Base-by-base conservation (phyloP, 192 early-diverging fungal genomes). In the Jimgerdemannia lactiflua region DNA sequence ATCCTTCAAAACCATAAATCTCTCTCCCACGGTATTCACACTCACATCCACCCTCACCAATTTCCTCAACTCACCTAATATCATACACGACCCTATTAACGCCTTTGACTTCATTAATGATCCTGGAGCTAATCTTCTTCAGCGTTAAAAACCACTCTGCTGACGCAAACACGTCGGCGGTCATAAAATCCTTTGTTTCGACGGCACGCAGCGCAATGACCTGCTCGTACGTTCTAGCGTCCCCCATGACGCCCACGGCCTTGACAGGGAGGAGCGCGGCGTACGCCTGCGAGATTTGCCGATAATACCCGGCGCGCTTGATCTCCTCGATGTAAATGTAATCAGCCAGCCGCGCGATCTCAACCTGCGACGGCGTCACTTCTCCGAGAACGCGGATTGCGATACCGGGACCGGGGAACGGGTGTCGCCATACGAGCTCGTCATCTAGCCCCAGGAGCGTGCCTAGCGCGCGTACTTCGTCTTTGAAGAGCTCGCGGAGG, bases 261-360 rank as follows among this genome's bases (percentile, higher is more conserved):
- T 94, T 93, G 59, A 99, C 91, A 9, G 96, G 96, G 65, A 99
- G 84, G 39, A 99, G 85, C 14, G 96, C 96, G 73, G 96, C 96
- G 82, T 98, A 99, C 10, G 98, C 98, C 88, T 99, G 98, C 42
- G 96, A 93, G 77, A 98, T 99, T 82, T 97, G 91, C 76, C 95
- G 91, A 87, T 99, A 99, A 43, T 96, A 90, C 3, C 96, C 97
- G 43, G 95, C 95, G 85, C 95, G 94, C 89, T 97, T 97, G 85
- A 99, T 99, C 83, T 99, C 98, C 77, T 97, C 95, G 85, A 99
- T 99, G 86, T 96, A 98, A 77, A 99, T 99, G 78, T 95, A 86
- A 87, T 99, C 98, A 59, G 98, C 98, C 65, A 91, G 87, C 49
- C 95, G 93, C 29, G 93, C 98, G 87, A 99, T 99, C 70, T 88